Base-by-base conservation (phyloP, 768 basidiomycete genomes). In the Kwoniella newhampshirensis region DNA sequence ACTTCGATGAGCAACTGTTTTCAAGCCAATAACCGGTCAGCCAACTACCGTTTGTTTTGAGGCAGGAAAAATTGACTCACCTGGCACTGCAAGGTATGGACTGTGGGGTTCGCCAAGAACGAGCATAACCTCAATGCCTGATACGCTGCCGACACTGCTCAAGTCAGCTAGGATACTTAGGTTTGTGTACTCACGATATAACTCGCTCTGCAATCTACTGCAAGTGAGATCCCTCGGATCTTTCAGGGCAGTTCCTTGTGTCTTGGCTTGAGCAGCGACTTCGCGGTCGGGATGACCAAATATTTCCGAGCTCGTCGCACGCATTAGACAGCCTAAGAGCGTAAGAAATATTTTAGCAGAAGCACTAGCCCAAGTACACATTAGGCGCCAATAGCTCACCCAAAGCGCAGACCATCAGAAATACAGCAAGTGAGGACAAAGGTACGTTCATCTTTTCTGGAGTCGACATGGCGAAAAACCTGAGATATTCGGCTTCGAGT, bases 41-140 rank as follows among this genome's bases (percentile, higher is more conserved):
- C n/a, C n/a, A n/a, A n/a, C n/a, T n/a, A n/a, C n/a, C n/a, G n/a
- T n/a, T n/a, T n/a, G n/a, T n/a, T n/a, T n/a, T n/a, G n/a, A n/a
- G n/a, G n/a, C 13, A 32, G 13, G 32, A 13, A 32, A 32, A 32
- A 6, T 18, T 6, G 8, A 42, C 40, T 42, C 13, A 70, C 57
- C 40, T 70, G 68, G 7, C 69, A 53, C 23, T 73, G 73, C 27
- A 76, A 58, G 3, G 73, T 71, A 15, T 61, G 46, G 3, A 76
- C 58, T 4, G 66, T 75, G 20, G 75, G 75, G 42, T 66, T 74
- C 2, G 73, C 69, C 26, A 75, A 46, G 64, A 72, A 76, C 1
- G 73, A 73, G 50, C 71, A 75, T 11, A 76, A 59, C 17, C 75
- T 59, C 12, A 76, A 47, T 0, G 71, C 71, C 51, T 76, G 75